phyloP scores from a whole-genome alignment of 495 filamentous ascomycete genomes.

The Lasiosphaeris hirsuta region DNA sequence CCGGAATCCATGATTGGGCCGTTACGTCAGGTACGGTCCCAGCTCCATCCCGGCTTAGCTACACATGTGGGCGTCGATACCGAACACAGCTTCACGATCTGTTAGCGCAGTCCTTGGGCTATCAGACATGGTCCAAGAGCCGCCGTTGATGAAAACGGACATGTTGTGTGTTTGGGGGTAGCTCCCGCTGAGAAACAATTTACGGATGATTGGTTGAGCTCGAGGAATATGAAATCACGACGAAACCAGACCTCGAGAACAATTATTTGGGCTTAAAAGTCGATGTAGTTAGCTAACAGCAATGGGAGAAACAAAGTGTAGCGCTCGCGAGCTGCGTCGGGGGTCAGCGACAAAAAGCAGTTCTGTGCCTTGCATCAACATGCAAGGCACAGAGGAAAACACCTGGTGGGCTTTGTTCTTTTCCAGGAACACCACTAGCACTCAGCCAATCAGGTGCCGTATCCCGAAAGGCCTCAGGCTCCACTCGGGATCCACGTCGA shows the following conservation, averaged over 20 bases:
- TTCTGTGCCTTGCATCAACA: conserved; percentile 14
- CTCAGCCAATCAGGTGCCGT: conserved; percentile 5
- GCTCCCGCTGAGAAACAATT: not conserved
- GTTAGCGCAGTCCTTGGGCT: conserved; percentile 1
- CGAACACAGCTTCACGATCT: conserved; percentile 1
- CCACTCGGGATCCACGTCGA: conserved; percentile 6
- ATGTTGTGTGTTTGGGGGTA: not conserved
- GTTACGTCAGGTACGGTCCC: not conserved
- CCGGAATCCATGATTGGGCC: conserved; percentile 2
- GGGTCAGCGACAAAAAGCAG: not conserved
- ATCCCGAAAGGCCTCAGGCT: not conserved
- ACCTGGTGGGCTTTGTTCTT: conserved; percentile 9
- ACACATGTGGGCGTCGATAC: conserved; percentile 2
- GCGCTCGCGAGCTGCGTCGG: too few species aligned
- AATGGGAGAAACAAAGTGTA: not conserved
- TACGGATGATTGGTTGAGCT: not conserved
- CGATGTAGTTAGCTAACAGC: not conserved
- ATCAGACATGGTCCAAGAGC: not conserved
- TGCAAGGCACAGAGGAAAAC: conserved; percentile 19
- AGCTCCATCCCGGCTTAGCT: not conserved
- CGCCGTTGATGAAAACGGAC: not conserved
- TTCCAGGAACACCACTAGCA: conserved; percentile 13
- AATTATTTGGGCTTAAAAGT: too few species aligned
- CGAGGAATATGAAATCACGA: not conserved
- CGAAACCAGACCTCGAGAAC: not conserved